phyloP scores from a whole-genome alignment of 345 rosid species.

The Ricinus communis region DNA sequence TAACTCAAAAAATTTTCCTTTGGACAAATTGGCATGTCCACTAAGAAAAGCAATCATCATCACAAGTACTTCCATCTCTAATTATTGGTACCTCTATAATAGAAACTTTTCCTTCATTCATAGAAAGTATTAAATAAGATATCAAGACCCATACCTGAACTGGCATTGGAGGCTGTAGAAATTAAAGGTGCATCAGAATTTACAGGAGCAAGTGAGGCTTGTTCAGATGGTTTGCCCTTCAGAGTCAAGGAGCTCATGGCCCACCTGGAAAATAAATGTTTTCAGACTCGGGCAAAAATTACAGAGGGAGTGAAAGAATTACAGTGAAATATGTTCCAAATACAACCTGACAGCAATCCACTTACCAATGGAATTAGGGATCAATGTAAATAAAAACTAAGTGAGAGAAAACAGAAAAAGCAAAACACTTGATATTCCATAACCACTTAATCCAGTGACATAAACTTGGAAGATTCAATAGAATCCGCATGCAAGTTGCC shows the following conservation, averaged over 20 bases:
- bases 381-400: not conserved
- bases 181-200: slow-evolving; percentile 45
- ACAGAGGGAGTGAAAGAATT: not conserved
- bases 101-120: not conserved
- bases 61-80: not conserved
- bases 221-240: slow-evolving; percentile 90
- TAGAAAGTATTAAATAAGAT: not conserved
- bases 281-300: not conserved
- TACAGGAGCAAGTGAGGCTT: slow-evolving; percentile 62
- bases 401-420: not conserved
- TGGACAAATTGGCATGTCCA: not conserved
- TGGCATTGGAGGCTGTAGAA: slow-evolving; percentile 56
- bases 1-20: no score
- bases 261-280: slow-evolving; percentile 58
- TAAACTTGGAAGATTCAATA: not conserved
- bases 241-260: slow-evolving; percentile 98
- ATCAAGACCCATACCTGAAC: slow-evolving; percentile 53
- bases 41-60: not conserved
- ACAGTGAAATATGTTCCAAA: not conserved
- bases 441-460: not conserved
- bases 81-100: not conserved
- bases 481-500: not conserved
- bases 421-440: not conserved
- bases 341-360: not conserved
- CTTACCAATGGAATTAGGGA: not conserved